Evolutionary conservation across 208 protist species (phyloP).

Genomic region (Herpetomonas samuelpessoai): DNA sequence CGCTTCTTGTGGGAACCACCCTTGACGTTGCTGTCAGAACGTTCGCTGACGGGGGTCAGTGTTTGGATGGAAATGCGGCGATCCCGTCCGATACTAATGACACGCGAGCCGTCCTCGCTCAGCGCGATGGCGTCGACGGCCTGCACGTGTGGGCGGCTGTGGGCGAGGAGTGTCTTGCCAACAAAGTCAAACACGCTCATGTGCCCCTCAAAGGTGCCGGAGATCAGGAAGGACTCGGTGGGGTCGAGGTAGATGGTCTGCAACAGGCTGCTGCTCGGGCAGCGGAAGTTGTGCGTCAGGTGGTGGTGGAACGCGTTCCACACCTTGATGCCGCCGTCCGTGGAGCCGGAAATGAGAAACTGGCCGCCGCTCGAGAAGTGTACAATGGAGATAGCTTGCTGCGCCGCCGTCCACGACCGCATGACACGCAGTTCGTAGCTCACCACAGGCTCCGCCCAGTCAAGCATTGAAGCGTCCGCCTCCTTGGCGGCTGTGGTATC

Average conservation of each 20-base stretch:
- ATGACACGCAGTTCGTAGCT: slow-evolving; percentile 36
- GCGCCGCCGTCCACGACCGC: slow-evolving; percentile 78
- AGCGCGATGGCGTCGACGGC: slow-evolving; percentile 74
- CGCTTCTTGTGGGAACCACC: too few species aligned
- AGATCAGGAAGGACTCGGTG: slow-evolving; percentile 51
- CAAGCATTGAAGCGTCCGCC: slow-evolving; percentile 5
- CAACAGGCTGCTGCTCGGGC: slow-evolving; percentile 49
- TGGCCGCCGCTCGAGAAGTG: slow-evolving; percentile 66
- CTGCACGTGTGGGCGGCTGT: slow-evolving; percentile 67
- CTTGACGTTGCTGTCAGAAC: slow-evolving; percentile 1
- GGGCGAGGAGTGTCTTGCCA: slow-evolving; percentile 49
- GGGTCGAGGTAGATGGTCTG: slow-evolving; percentile 66
- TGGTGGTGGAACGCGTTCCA: slow-evolving; percentile 91
- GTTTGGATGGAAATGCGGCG: slow-evolving; percentile 55
- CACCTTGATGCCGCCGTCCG: slow-evolving; percentile 83
- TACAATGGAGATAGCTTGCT: slow-evolving; percentile 84
- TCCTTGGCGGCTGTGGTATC: slow-evolving; percentile 8
- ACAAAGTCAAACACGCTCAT: slow-evolving; percentile 83
- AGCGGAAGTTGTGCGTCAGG: slow-evolving; percentile 85
- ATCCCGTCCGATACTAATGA: slow-evolving; percentile 78
- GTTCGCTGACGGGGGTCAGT: slow-evolving; percentile 12
- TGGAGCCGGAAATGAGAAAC: slow-evolving; percentile 75
- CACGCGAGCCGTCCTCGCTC: slow-evolving; percentile 37
- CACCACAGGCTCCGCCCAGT: slow-evolving; percentile 8
- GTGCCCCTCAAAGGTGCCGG: slow-evolving; percentile 84